Evolutionary conservation across 176 grass and related monocot genomes (phyloP), one percentile per base, ranked within the genome.

Genomic region (Raddia distichophylla): DNA sequence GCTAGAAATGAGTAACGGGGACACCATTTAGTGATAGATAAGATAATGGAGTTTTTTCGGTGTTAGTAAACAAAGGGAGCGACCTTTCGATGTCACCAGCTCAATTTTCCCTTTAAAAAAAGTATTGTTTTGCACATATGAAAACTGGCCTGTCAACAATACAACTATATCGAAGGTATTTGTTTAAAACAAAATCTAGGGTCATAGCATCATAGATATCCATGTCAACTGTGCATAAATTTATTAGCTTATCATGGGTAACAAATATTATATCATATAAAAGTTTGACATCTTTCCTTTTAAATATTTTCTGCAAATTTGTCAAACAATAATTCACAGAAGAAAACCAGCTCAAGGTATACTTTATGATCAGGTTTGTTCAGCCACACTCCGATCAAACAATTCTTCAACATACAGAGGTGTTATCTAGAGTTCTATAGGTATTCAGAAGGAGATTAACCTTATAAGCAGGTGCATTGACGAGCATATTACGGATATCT

Each of bases 161-260:
- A 51, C 27, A 58, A 67, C 52, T 60, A 86, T 77, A 42, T 79
- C 18, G 58, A 78, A 42, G 5, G 15, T 27, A 75, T 68, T 68
- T 9, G 62, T 69, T 0, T n/a, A 18, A 45, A 61, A 11, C 8
- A 88, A 80, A 74, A 61, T 60, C 33, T 56, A 19, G 10, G 46
- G 5, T 57, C 46, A 42, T n/a, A 19, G 10, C 37, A 2, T 57
- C 46, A 42, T n/a, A 63, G 32, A 43, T 53, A 52, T 87, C 54
- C 10, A 43, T 34, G 18, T 46, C 13, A 43, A 16, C 4, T 80
- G 19, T 53, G 17, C 16, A 75, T 44, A 59, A 68, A 68, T 43
- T 45, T 67, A 67, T 68, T 10, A 11, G 10, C 48, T 9, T 47
- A 17, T 34, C 66, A 48, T 48, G 1, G 9, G n/a, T 43, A 1